These are phyloP conservation scores for Rhodotorula graminis DNA, from an alignment of 768 basidiomycete species.

Conservation along the genomic window DNA sequence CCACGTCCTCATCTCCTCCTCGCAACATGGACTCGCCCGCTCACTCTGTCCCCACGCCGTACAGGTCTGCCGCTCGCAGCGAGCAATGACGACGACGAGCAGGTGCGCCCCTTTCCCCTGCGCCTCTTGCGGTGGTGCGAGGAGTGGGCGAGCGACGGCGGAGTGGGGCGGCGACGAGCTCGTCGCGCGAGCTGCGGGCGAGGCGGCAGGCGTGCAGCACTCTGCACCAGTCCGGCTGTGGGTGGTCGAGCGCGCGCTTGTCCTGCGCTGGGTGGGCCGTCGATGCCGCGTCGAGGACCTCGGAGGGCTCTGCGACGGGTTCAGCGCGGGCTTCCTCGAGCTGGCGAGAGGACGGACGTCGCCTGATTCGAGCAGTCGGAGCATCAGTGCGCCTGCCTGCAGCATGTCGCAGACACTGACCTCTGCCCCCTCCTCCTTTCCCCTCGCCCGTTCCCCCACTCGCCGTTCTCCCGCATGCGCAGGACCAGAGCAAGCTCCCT, in stretches of 20 bases:
- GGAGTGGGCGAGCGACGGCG: neutral
- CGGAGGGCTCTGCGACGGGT: no score
- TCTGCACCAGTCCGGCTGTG: no score
- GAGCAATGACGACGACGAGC: constrained; percentile 78
- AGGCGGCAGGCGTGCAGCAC: no score
- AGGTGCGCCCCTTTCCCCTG: constrained; percentile 54
- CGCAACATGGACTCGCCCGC: neutral
- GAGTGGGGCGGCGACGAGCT: neutral
- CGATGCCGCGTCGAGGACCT: no score
- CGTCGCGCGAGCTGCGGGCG: no score
- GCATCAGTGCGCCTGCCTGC: no score
- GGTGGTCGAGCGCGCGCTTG: no score
- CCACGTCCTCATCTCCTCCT: neutral
- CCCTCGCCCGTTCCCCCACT: neutral
- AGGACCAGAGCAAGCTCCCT: constrained; percentile 81
- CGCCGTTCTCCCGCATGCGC: neutral
- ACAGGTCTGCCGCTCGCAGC: constrained; percentile 42
- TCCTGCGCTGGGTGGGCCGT: no score
- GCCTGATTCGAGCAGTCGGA: no score
- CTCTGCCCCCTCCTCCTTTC: neutral
- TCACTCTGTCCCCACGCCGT: fast-evolving
- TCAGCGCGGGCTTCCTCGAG: no score
- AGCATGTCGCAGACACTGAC: neutral
- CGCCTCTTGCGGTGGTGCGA: neutral
- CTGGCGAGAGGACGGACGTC: no score